Evolutionary conservation across 768 basidiomycete species (phyloP).

Genomic region (Pholiota molesta): DNA sequence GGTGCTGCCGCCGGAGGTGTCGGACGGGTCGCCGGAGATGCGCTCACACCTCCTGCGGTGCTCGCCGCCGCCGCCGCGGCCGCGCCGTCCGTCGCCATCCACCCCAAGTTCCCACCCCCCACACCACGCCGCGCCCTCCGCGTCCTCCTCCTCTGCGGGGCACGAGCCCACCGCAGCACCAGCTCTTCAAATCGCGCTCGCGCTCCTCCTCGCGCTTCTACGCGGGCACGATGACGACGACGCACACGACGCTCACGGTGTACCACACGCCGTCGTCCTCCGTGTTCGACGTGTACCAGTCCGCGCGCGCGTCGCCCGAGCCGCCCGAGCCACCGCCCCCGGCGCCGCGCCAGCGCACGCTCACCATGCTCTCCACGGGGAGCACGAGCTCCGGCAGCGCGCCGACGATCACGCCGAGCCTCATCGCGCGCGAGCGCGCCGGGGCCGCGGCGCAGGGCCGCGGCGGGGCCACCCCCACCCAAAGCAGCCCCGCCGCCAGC

Average conservation of each 20-base stretch:
- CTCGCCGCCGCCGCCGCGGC: background rate
- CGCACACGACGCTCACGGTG: slow-evolving; percentile 58
- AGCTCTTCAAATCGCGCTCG: slow-evolving; percentile 46
- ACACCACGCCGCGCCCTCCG: background rate
- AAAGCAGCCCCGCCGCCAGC: background rate
- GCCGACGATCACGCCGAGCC: slow-evolving; percentile 61
- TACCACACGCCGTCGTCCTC: slow-evolving; percentile 85
- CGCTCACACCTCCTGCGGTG: background rate
- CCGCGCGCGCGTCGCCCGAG: slow-evolving; percentile 63
- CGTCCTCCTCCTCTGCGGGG: background rate
- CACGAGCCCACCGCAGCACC: slow-evolving; percentile 11
- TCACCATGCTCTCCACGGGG: slow-evolving; percentile 31
- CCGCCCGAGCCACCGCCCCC: slow-evolving; percentile 20
- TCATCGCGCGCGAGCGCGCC: slow-evolving; percentile 44
- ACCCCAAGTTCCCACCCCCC: background rate
- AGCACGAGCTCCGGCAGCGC: slow-evolving; percentile 51
- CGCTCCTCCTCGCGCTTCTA: slow-evolving; percentile 45
- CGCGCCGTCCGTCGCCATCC: slow-evolving; percentile 30
- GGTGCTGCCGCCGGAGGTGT: slow-evolving; percentile 14
- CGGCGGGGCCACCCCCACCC: too few species aligned
- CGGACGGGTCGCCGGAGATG: slow-evolving; percentile 9
- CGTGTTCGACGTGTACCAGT: slow-evolving; percentile 65
- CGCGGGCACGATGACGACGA: slow-evolving; percentile 58
- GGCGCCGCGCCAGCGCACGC: slow-evolving; percentile 22
- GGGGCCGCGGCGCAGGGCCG: background rate